Conservation (phyloP, 768 basidiomycete species). For the Rubroboletus pulcherrimus region DNA sequence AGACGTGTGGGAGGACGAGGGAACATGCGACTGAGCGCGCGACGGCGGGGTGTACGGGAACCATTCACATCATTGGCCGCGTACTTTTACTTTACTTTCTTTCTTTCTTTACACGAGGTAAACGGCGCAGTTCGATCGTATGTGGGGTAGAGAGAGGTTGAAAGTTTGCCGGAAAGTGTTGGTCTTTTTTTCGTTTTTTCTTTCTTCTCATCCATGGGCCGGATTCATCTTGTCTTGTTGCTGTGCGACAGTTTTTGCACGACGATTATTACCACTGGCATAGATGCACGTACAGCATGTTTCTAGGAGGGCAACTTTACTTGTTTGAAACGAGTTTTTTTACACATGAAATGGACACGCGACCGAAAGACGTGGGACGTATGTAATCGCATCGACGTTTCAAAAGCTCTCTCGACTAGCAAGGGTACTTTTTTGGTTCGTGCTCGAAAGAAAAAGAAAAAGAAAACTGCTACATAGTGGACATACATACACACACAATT, state of each 20-base stretch:
- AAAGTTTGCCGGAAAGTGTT: not conserved
- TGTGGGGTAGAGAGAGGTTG: no score
- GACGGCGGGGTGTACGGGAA: no score
- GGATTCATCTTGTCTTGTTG: not conserved
- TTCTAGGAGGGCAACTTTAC: not conserved
- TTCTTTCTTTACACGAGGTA: not conserved
- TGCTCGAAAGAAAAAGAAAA: no score
- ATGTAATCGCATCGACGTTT: no score
- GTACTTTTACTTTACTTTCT: not conserved
- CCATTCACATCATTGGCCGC: not conserved
- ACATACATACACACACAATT: not conserved
- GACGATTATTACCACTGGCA: not conserved
- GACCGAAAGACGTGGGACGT: no score
- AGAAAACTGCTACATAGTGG: not conserved
- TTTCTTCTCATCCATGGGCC: no score
- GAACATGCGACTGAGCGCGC: conserved; percentile 25
- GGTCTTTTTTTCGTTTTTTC: not conserved
- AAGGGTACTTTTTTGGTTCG: no score
- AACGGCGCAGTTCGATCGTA: not conserved
- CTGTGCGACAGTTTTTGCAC: not conserved
- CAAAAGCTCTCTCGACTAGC: no score
- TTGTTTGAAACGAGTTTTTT: not conserved
- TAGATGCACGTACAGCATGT: not conserved
- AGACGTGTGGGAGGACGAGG: conserved; percentile 35
- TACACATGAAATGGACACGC: not conserved